Evolutionary conservation across 352 stramenopile genomes (phyloP).

Genomic region (Plasmopara viticola): DNA sequence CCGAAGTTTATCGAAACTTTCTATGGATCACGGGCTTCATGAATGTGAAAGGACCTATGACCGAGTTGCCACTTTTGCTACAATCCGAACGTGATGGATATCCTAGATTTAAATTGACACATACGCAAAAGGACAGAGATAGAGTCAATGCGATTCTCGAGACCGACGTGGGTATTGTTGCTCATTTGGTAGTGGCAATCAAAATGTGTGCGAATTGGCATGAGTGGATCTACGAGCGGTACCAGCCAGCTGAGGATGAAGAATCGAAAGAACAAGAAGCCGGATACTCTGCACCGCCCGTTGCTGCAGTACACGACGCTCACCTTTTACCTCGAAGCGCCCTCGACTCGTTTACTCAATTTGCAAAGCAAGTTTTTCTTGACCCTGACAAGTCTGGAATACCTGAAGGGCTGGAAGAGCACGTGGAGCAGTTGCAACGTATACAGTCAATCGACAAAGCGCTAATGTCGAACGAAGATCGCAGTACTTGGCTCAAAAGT

Average conservation of each 20-base stretch:
- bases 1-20: slow-evolving; percentile 58
- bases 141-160: slow-evolving; percentile 30
- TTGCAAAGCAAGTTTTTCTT: slow-evolving; percentile 41
- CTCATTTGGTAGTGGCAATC: slow-evolving; percentile 55
- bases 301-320: slow-evolving; percentile 10
- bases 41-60: slow-evolving; percentile 35
- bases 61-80: slow-evolving; percentile 36
- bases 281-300: slow-evolving; percentile 8
- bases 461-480: slow-evolving; percentile 9
- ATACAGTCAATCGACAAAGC: slow-evolving; percentile 13
- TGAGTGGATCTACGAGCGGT: slow-evolving; percentile 68
- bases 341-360: slow-evolving; percentile 46
- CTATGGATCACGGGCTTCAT: slow-evolving; percentile 54
- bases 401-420: slow-evolving; percentile 34
- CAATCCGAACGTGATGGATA: slow-evolving; percentile 12
- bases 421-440: slow-evolving; percentile 38
- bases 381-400: slow-evolving; percentile 29
- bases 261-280: slow-evolving; percentile 13
- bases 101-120: slow-evolving; percentile 12
- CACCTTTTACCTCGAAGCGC: slow-evolving; percentile 33
- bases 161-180: slow-evolving; percentile 49
- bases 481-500: slow-evolving; percentile 13
- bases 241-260: slow-evolving; percentile 12
- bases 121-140: slow-evolving; percentile 18
- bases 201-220: slow-evolving; percentile 74